Evolutionary conservation across 1,284 basidiomycete genomes (phyloP), one percentile per base, ranked within the genome.

Genomic region (Golubevia pallescens): DNA sequence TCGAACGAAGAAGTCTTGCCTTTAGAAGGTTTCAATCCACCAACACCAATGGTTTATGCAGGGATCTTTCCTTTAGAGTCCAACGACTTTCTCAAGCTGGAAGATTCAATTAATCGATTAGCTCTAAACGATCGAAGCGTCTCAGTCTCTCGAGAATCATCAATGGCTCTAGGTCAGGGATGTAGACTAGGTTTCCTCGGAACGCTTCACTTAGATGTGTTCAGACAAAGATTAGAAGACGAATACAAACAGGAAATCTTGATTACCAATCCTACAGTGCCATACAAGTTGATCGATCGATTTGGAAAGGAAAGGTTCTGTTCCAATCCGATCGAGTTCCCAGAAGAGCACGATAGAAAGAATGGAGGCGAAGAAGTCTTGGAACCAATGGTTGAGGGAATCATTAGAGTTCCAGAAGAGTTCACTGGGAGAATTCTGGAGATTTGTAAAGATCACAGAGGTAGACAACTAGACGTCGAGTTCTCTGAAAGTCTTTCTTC

Each of bases 11-110:
- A 88, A 6, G 93, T 96, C 2, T 90, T 93, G 59, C 90, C 95
- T 0, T 90, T 99, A 86, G 92, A 93, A n/a, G 94, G 93, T 0
- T 97, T 97, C 87, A 91, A 93, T 80, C 92, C 93, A 16, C 90
- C 93, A 34, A 95, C 96, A 87, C 92, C 95, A 1, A 99, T 98
- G 95, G 94, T 98, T 16, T 99, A 92, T 81, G 95, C 97, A 1
- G 96, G 97, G 42, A 90, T 98, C 58, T 99, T 95, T 83, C 97
- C 97, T 0, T 89, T 97, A 55, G 94, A 99, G 70, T 92, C 90
- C 61, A 92, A 89, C 62, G 95, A 98, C 77, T 99, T 97, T 78
- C 88, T 90, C 10, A 95, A 96, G 87, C 89, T 99, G 1, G 96
- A 99, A 86, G 97, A 99, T 86, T 95, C 95, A 0, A 93, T 99